Conservation (phyloP, 768 basidiomycete species). For the Suillus occidentalis region DNA sequence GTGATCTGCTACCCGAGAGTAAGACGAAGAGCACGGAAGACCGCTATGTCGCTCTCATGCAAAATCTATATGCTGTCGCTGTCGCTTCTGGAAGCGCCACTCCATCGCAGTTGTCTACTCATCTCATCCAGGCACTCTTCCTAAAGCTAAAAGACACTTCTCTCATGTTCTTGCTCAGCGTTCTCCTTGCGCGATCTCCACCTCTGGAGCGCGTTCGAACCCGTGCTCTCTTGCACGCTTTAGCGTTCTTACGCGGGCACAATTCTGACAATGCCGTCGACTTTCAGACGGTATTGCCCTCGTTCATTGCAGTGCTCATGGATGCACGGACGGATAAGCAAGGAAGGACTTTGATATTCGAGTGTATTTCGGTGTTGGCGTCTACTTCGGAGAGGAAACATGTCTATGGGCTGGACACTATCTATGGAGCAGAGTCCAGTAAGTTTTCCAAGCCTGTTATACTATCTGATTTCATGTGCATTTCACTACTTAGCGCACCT, state of each 20-base stretch:
- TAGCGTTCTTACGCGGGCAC: conserved; percentile 81
- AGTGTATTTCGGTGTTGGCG: conserved; percentile 53
- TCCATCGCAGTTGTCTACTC: conserved; percentile 44
- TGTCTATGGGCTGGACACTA: conserved; percentile 71
- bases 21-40: conserved; percentile 23
- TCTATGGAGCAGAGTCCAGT: conserved; percentile 69
- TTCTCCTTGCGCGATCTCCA: conserved; percentile 49
- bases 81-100: conserved; percentile 53
- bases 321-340: conserved; percentile 29
- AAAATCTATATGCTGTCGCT: conserved; percentile 63
- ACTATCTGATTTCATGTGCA: conserved; percentile 9
- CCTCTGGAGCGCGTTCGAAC: conserved; percentile 38
- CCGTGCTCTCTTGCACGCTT: conserved; percentile 70
- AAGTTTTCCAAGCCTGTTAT: conserved; percentile 21
- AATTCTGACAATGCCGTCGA: conserved; percentile 56
- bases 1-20: conserved; percentile 18
- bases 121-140: conserved; percentile 66
- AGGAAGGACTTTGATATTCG: conserved; percentile 41
- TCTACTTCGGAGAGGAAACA: conserved; percentile 39
- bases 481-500: conserved; percentile 40
- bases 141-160: conserved; percentile 65
- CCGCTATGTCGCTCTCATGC: conserved; percentile 60
- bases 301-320: conserved; percentile 58
- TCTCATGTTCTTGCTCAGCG: conserved; percentile 76
- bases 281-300: conserved; percentile 78